Evolutionary conservation across 768 basidiomycete species (phyloP).

Genomic region (Trametes cingulata): DNA sequence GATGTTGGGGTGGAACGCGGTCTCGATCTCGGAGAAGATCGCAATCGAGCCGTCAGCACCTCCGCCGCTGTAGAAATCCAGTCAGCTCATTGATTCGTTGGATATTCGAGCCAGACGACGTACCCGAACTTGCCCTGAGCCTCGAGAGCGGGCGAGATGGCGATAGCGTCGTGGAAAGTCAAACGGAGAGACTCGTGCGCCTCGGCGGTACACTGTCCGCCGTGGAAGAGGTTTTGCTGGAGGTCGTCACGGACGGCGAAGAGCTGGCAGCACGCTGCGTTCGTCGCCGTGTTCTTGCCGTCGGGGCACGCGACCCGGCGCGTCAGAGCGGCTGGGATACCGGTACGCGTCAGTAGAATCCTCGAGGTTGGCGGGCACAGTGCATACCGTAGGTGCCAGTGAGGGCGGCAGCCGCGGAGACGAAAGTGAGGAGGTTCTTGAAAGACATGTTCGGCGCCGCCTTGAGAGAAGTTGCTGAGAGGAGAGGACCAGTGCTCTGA

Average conservation of each 20-base stretch:
- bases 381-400: not conserved
- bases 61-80: too few relatives aligned
- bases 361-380: not conserved
- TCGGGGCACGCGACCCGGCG: slow-evolving; percentile 18
- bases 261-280: slow-evolving; percentile 3
- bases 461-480: not conserved
- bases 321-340: not conserved
- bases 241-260: too few relatives aligned
- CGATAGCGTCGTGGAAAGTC: too few relatives aligned
- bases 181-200: slow-evolving; percentile 30
- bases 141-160: slow-evolving; percentile 7
- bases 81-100: too few relatives aligned
- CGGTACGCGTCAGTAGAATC: too few relatives aligned
- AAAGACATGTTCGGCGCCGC: slow-evolving; percentile 3
- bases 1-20: too few relatives aligned
- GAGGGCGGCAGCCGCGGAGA: not conserved
- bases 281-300: not conserved
- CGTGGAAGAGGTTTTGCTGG: slow-evolving; percentile 34
- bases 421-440: slow-evolving; percentile 2
- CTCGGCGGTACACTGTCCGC: slow-evolving; percentile 32
- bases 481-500: not conserved
- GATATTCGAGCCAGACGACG: not conserved
- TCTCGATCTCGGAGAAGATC: too few relatives aligned
- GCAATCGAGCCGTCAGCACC: too few relatives aligned
- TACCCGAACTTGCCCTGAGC: slow-evolving; percentile 4